These are phyloP conservation scores for Suaeda aralocaspica DNA, from an alignment of 148 eudicot genomes.

Conservation along the genomic window DNA sequence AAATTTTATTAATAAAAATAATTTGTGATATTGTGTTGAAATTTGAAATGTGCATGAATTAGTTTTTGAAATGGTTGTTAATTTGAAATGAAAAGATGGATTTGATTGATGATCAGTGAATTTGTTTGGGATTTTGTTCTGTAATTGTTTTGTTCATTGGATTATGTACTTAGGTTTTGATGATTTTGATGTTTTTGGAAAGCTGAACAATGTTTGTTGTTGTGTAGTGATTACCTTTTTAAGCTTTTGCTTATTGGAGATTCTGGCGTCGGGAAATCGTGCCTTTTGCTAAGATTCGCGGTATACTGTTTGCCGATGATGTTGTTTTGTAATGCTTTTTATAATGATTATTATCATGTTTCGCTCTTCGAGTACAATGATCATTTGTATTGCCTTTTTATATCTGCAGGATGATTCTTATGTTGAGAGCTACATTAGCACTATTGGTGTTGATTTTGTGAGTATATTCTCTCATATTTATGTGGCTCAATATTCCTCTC, in stretches of 20 bases:
- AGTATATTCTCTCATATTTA: slow-evolving; percentile 19
- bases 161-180: no score
- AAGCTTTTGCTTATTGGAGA: slow-evolving; percentile 48
- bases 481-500: no score
- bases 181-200: not conserved
- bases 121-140: not conserved
- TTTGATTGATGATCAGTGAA: not conserved
- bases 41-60: not conserved
- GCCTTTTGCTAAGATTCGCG: slow-evolving; percentile 48
- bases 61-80: not conserved
- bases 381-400: slow-evolving; percentile 4
- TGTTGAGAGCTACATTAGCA: slow-evolving; percentile 47
- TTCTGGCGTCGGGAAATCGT: slow-evolving; percentile 50
- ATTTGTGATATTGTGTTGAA: not conserved
- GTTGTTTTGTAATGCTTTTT: not conserved
- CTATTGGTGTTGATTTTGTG: slow-evolving; percentile 46
- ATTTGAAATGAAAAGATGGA: not conserved
- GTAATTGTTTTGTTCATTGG: not conserved
- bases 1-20: no score
- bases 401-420: slow-evolving; percentile 44
- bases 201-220: not conserved
- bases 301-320: slow-evolving; percentile 15
- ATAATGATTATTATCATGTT: not conserved
- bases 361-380: not conserved
- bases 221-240: slow-evolving; percentile 46